Evolutionary conservation across 2,329 filamentous ascomycete genomes (phyloP).

Genomic region (Moelleriella libera): DNA sequence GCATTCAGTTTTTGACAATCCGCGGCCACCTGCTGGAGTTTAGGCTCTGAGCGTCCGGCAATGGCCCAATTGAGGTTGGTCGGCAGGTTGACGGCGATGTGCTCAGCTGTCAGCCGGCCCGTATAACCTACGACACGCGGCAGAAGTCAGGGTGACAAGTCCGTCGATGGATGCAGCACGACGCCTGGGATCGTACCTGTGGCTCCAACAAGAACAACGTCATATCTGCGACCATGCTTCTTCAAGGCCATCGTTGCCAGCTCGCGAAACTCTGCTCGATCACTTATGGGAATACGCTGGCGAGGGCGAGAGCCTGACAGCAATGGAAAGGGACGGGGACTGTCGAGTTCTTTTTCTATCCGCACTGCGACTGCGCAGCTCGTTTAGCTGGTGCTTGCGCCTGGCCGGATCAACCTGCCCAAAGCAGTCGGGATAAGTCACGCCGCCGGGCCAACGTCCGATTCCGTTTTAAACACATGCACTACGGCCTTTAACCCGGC

Average conservation of each 20-base stretch:
- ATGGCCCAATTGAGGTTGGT: slow-evolving; percentile 78
- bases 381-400: not conserved
- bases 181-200: slow-evolving; percentile 25
- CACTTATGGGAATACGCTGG: too few species aligned
- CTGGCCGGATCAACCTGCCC: not conserved
- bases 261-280: not conserved
- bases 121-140: slow-evolving; percentile 54
- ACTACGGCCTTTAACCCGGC: too few species aligned
- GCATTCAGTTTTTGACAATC: slow-evolving; percentile 53
- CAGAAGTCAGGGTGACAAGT: not conserved
- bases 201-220: slow-evolving; percentile 43
- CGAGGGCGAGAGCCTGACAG: too few species aligned
- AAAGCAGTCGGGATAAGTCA: not conserved
- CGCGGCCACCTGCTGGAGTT: slow-evolving; percentile 55
- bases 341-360: too few species aligned
- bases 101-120: slow-evolving; percentile 60
- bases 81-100: slow-evolving; percentile 56
- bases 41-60: slow-evolving; percentile 65
- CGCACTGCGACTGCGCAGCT: too few species aligned
- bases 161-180: not conserved
- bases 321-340: too few species aligned
- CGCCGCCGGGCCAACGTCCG: not conserved
- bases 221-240: slow-evolving; percentile 38
- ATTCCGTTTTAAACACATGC: too few species aligned
- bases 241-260: slow-evolving; percentile 26